Conservation (phyloP, 176 grass and related monocot genomes). For the Sorghum bicolor region Sorghum_bicolor_NCBIv3 NC_012873.2:66544501-66545000, state of each 20-base stretch:
- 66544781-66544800: neutral
- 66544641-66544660: neutral
- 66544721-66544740: slow-evolving; percentile 11
- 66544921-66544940: too few species aligned
- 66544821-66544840: neutral
- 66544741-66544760: neutral
- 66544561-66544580: slow-evolving; percentile 34
- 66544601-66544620: too few species aligned
- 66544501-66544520: neutral
- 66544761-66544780: neutral
- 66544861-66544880: too few species aligned
- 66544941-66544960: too few species aligned
- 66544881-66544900: too few species aligned
- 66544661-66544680: slow-evolving; percentile 29
- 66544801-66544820: too few species aligned
- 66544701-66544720: slow-evolving; percentile 3
- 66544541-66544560: slow-evolving; percentile 16
- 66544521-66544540: neutral
- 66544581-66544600: neutral
- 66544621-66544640: neutral
- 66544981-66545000: too few species aligned
- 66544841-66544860: neutral
- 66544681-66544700: neutral
- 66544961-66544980: too few species aligned
- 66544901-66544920: too few species aligned